Evolutionary conservation across 116 monocot species (phyloP), one percentile per base, ranked within the genome.

Genomic region (Posidonia oceanica): DNA sequence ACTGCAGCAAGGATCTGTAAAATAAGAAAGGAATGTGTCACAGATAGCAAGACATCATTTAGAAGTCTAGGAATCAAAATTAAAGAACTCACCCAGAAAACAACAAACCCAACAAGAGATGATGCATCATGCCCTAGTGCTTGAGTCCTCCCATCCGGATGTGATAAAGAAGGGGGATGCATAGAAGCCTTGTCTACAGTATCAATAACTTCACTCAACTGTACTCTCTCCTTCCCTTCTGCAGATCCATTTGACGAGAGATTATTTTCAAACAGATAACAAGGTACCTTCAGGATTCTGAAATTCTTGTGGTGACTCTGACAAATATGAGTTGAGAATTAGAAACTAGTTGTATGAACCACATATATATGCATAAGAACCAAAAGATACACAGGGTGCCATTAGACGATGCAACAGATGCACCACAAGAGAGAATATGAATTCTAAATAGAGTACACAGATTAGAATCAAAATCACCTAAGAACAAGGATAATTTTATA

Each of bases 1-100:
- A 85, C 79, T 72, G 92, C 85, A 71, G 97, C 87, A 69, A 71
- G 77, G 20, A 97, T 85, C 91, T 97, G 69, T 40, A 84, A 54
- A 68, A 51, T 48, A 7, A 48, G 48, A 68, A 29, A 68, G 20
- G 41, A 68, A 71, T n/a, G 53, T 60, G 15, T 29, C 39, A 58
- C 17, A 36, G 48, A 21, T 22, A 15, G 63, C 52, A 68, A 52
- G 21, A 21, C 36, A 44, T 18, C 29, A 73, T 42, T 37, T 21
- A 61, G 2, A 16, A 39, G 7, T 48, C 21, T 22, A 39, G 54
- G 14, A 44, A 14, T 54, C 59, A 76, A 51, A 60, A 75, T 36
- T 20, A 52, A 71, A 21, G 18, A 59, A 64, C 94, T 75, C 64
- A 94, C 91, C 84, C 91, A 95, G 53, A 95, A 84, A 66, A 78